Evolutionary conservation across 495 filamentous ascomycete genomes (phyloP).

Genomic region (Coniosporium apollinis): DNA sequence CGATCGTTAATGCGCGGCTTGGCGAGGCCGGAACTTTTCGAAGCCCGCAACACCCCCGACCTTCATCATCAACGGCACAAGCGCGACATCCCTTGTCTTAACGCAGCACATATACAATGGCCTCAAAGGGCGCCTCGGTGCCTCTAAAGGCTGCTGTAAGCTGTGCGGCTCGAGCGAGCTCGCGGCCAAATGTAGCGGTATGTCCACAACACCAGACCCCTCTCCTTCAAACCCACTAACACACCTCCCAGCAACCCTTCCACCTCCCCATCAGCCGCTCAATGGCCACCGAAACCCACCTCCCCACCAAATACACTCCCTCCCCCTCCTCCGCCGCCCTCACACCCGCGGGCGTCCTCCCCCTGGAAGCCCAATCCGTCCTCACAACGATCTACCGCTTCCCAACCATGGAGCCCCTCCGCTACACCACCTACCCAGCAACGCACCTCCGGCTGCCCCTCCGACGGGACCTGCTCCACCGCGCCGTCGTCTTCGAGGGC

Average conservation of each 20-base stretch:
- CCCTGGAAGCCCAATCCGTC: constrained; percentile 28
- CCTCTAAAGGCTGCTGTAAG: no score
- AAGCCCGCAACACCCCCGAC: no score
- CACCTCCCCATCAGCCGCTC: constrained; percentile 35
- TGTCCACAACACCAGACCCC: no score
- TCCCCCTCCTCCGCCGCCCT: constrained; percentile 24
- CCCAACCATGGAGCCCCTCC: constrained; percentile 70
- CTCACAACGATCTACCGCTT: constrained; percentile 77
- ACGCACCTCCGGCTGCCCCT: constrained; percentile 74
- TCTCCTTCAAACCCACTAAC: neutral
- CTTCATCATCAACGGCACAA: no score
- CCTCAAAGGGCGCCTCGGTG: constrained; percentile 6
- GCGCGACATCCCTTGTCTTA: no score
- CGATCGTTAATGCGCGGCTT: no score
- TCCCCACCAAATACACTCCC: constrained; percentile 4
- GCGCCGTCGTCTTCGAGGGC: constrained; percentile 84
- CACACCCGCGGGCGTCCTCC: constrained; percentile 10
- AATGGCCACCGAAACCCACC: constrained; percentile 55
- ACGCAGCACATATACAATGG: constrained; percentile 4
- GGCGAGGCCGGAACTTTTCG: no score
- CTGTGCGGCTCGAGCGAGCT: no score
- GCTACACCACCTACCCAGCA: constrained; percentile 59
- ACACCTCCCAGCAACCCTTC: constrained; percentile 33
- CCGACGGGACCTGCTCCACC: constrained; percentile 81
- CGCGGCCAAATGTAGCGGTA: no score